phyloP scores from a whole-genome alignment of 2,329 filamentous ascomycete species.

The Xylariaceae sp. region DNA sequence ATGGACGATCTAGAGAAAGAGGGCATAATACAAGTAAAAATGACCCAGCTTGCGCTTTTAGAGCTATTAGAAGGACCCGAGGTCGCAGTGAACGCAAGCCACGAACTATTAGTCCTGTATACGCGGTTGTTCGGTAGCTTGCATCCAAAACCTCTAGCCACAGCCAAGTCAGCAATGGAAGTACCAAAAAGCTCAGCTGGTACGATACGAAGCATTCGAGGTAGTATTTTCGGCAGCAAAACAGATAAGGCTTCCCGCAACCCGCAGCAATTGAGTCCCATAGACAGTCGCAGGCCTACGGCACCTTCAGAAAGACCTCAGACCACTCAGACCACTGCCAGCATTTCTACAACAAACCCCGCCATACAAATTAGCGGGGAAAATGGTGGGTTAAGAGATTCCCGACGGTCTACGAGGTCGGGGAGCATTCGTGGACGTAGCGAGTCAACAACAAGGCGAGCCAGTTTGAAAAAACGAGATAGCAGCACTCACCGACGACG shows the following conservation, averaged over 20 bases:
- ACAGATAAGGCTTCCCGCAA: conserved; percentile 43
- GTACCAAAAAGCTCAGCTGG: conserved; percentile 71
- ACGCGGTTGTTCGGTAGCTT: conserved; percentile 71
- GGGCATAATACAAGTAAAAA: conserved; percentile 88
- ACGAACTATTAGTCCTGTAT: conserved; percentile 83
- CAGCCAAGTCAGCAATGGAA: conserved; percentile 44
- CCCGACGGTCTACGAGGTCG: conserved; percentile 40
- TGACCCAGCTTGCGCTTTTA: conserved; percentile 85
- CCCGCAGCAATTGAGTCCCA: conserved; percentile 44
- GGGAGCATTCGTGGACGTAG: conserved; percentile 47
- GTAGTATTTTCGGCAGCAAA: conserved; percentile 76
- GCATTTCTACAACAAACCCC: conserved; percentile 61
- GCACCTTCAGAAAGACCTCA: conserved; percentile 41
- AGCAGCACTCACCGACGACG: conserved; percentile 52
- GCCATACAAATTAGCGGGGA: conserved; percentile 78
- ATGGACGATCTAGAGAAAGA: conserved; percentile 86
- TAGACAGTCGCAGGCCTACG: conserved; percentile 36
- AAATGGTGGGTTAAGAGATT: conserved; percentile 47
- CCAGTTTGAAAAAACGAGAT: conserved; percentile 57
- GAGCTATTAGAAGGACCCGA: conserved; percentile 84
- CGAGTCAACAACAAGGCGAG: conserved; percentile 50
- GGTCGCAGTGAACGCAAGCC: conserved; percentile 83
- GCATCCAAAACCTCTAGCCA: conserved; percentile 43
- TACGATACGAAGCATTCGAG: conserved; percentile 69
- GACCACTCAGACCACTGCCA: conserved; percentile 48